A percentile compares a stretch with the other conserved stretches of the same genome.
phyloP scores from a whole-genome alignment of 805 yeast species.

The Teunomyces cretensis region DNA sequence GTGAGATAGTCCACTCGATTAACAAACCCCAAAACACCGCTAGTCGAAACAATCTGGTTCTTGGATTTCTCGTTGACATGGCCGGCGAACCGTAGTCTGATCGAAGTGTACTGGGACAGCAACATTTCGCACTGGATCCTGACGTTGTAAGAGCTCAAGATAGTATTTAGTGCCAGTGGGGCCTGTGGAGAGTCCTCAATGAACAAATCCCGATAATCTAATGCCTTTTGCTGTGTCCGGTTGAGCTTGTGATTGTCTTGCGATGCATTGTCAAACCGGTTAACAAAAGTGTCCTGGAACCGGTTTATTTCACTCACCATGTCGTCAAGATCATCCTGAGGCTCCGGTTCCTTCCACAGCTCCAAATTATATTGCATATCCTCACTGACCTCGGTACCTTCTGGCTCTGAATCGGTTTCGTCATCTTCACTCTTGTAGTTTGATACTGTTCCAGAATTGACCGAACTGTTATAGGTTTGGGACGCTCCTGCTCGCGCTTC shows the following conservation, averaged over 20 bases:
- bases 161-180: neutral
- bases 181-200: constrained; percentile 7
- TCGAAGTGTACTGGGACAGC: constrained; percentile 34
- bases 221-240: constrained; percentile 34
- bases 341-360: neutral
- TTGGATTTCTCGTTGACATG: constrained; percentile 5
- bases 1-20: constrained; percentile 10
- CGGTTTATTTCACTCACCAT: constrained; percentile 27
- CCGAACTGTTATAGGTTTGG: neutral
- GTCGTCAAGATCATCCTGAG: constrained; percentile 5
- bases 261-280: constrained; percentile 15
- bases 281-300: constrained; percentile 32
- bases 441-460: constrained; percentile 7
- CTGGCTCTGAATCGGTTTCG: constrained; percentile 6
- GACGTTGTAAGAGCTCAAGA: constrained; percentile 15
- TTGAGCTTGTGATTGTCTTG: constrained; percentile 12
- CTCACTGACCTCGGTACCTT: neutral
- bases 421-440: constrained; percentile 24
- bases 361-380: constrained; percentile 5
- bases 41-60: constrained; percentile 13
- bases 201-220: constrained; percentile 33
- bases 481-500: neutral
- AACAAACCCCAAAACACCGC: constrained; percentile 31
- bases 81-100: constrained; percentile 33
- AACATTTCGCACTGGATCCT: constrained; percentile 39